Percentiles rank a stretch among this genome's conserved stretches.
Evolutionary conservation across 2,329 filamentous ascomycete genomes (phyloP).

Genomic region (Paecilomyces variotii): DNA sequence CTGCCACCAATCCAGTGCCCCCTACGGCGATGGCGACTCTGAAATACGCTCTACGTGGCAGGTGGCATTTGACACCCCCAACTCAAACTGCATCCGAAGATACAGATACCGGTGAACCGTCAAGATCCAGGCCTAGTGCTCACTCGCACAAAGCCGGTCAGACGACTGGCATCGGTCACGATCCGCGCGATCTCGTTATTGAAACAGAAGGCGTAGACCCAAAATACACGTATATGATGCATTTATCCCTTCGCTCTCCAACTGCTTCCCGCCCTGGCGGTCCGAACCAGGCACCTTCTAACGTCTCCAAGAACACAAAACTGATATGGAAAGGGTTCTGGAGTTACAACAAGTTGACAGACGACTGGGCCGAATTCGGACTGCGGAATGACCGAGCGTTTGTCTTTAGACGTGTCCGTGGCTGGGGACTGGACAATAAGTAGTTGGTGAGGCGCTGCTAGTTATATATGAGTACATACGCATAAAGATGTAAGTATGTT

Average conservation of each 20-base stretch:
- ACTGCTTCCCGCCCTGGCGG: conserved; percentile 49
- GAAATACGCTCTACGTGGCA: conserved; percentile 58
- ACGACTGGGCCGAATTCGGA: conserved; percentile 80
- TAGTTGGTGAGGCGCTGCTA: conserved; percentile 1
- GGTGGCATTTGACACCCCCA: conserved; percentile 58
- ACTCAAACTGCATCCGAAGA: conserved; percentile 11
- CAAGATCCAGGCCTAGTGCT: conserved; percentile 11
- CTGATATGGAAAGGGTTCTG: conserved; percentile 82
- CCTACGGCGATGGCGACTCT: conserved; percentile 48
- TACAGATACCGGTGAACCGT: conserved; percentile 38
- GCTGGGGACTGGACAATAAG: conserved; percentile 42
- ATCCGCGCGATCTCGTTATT: conserved; percentile 58
- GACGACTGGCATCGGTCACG: conserved; percentile 11
- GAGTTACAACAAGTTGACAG: conserved; percentile 81
- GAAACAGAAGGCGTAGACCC: conserved; percentile 75
- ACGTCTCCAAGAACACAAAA: conserved; percentile 69
- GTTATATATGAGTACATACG: conserved; percentile 2
- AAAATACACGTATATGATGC: conserved; percentile 81
- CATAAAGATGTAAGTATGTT: background rate
- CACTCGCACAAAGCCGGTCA: conserved; percentile 9
- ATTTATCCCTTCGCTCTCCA: conserved; percentile 56
- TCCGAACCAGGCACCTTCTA: conserved; percentile 13
- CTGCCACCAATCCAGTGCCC: conserved; percentile 25
- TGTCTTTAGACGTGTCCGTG: conserved; percentile 55
- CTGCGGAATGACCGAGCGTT: conserved; percentile 54